These are phyloP conservation scores for Eucalyptus regnans DNA, from an alignment of 345 rosid species.

Conservation along the genomic window DNA sequence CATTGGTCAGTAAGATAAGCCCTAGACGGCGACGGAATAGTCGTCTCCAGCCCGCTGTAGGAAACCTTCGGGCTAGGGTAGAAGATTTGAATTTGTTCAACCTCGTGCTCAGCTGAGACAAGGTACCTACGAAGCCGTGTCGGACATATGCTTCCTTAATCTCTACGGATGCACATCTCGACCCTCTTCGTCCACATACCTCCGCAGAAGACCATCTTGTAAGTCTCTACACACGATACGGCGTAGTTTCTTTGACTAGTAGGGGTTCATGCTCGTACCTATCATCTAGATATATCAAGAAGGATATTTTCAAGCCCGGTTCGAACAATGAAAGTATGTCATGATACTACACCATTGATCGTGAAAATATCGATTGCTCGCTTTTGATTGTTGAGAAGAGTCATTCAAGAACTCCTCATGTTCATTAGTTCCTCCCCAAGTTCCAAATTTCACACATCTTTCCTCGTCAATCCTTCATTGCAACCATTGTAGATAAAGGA, in stretches of 20 bases:
- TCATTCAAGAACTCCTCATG: not conserved
- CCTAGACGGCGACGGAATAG: not conserved
- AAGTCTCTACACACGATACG: not conserved
- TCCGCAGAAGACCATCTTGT: not conserved
- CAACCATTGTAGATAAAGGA: not conserved
- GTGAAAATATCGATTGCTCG: accelerated
- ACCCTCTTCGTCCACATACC: not conserved
- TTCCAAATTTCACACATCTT: not conserved
- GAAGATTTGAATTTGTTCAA: not conserved
- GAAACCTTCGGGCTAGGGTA: not conserved
- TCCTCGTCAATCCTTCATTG: not conserved
- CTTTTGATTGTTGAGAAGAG: not conserved
- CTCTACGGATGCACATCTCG: not conserved
- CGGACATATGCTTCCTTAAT: not conserved
- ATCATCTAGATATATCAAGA: too few species aligned
- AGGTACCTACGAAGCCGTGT: not conserved
- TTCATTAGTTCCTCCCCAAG: not conserved
- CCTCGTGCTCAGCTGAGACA: not conserved
- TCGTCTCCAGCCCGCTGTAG: not conserved
- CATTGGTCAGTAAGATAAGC: not conserved
- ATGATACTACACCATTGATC: too few species aligned
- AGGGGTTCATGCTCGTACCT: too few species aligned
- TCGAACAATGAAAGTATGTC: too few species aligned
- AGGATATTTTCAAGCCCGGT: too few species aligned
- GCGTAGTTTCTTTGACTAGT: too few species aligned